Evolutionary conservation across 306 rosid genomes (phyloP).

Genomic region (Astragalus glycyphyllos): DNA sequence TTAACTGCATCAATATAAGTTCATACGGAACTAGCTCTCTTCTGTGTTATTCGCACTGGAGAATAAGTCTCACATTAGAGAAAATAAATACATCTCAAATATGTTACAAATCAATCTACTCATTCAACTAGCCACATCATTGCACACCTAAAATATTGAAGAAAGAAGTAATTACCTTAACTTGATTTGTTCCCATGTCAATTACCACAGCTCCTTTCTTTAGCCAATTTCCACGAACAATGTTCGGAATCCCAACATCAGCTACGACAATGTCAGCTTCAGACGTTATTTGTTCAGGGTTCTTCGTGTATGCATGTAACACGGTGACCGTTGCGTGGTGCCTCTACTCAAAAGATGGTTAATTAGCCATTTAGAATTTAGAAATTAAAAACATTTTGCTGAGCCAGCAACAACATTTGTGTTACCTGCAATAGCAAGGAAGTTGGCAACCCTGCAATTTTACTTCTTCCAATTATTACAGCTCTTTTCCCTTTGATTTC

Average conservation of each 20-base stretch:
- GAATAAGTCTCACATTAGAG: too few species aligned
- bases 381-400: constrained; percentile 36
- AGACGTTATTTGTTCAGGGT: constrained; percentile 36
- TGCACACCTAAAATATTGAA: background rate
- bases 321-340: constrained; percentile 51
- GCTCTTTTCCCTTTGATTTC: constrained; percentile 51
- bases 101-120: too few species aligned
- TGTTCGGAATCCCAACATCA: too few species aligned
- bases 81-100: too few species aligned
- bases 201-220: constrained; percentile 63
- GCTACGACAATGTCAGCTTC: too few species aligned
- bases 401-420: constrained; percentile 35
- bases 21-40: too few species aligned
- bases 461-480: constrained; percentile 52
- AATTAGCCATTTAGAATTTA: constrained; percentile 27
- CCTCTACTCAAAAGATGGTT: constrained; percentile 49
- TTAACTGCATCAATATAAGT: too few species aligned
- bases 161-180: constrained; percentile 43
- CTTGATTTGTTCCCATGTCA: constrained; percentile 61
- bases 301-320: too few species aligned
- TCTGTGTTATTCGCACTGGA: too few species aligned
- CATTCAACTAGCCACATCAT: background rate
- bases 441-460: constrained; percentile 52
- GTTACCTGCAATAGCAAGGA: constrained; percentile 58
- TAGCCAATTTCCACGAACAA: constrained; percentile 53